Base-by-base conservation (phyloP, 257 asterid genomes). In the Lycium barbarum region DNA sequence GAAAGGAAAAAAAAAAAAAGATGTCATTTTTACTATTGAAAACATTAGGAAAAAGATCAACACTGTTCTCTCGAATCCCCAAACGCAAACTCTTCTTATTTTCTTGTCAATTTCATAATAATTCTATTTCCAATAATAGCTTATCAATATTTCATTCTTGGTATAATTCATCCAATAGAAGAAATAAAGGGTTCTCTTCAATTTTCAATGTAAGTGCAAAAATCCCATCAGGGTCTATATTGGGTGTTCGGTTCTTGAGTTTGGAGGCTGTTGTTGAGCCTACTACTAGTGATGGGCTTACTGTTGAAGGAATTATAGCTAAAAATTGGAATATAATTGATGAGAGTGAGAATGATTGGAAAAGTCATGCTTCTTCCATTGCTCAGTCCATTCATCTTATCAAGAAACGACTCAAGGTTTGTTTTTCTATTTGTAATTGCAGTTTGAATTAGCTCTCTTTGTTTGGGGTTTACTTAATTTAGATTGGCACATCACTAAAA, bases 301-400 rank as follows among this genome's bases (percentile, higher is more conserved):
- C 98, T 1, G 95, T 95, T 83, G 99, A 94, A 72, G 90, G 92
- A 8, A 95, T 95, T 15, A 83, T 93, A 47, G 91, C 95, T n/a
- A 91, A 92, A 59, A 94, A 90, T 86, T 97, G 99, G 99, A 80
- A 85, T 36, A 89, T 95, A 59, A 84, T 88, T 78, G 97, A 92
- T 85, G 96, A 95, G 90, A 84, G 83, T 59, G 96, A 92, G 92
- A 92, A 90, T 82, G 98, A 95, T 88, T 97, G 98, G 98, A 93
- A 86, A 88, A 94, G 98, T 84, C 98, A 97, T 59, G 96, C 99
- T 47, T 91, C 99, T 88, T 90, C 97, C 15, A 93, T 95, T 86
- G 98, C 99, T 86, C 97, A 92, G 84, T 95, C 99, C 70, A 89
- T 95, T 84, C 91, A 91, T 86, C 96, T 95, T 58, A 91, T 94